phyloP scores from a whole-genome alignment of 2,329 filamentous ascomycete species.

The Aulographum hederae region DNA sequence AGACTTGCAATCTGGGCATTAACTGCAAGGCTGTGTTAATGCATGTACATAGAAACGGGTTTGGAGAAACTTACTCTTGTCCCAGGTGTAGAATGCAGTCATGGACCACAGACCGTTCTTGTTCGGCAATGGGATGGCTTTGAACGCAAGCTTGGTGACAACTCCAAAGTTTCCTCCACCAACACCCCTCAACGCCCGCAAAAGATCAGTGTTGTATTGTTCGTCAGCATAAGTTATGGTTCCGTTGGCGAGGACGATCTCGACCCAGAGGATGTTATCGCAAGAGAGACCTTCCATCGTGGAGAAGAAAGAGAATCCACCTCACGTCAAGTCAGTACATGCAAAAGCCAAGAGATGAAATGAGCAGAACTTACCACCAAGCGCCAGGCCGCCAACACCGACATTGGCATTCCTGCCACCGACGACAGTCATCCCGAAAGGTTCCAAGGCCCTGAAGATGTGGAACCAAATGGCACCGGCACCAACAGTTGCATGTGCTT shows the following conservation, averaged over 20 bases:
- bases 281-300: conserved; percentile 26
- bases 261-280: conserved; percentile 27
- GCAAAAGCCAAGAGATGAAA: neutral
- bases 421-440: conserved; percentile 10
- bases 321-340: neutral
- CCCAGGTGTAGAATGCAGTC: neutral
- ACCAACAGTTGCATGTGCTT: conserved; percentile 11
- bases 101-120: neutral
- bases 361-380: conserved; percentile 12
- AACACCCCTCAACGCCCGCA: conserved; percentile 22
- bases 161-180: conserved; percentile 24
- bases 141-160: conserved; percentile 18
- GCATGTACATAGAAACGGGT: neutral
- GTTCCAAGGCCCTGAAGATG: conserved; percentile 12
- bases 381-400: conserved; percentile 15
- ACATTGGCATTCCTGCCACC: conserved; percentile 14
- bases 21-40: too few species aligned
- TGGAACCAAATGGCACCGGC: conserved; percentile 15
- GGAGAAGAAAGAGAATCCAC: neutral
- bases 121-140: neutral
- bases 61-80: neutral
- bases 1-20: too few species aligned
- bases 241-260: conserved; percentile 29
- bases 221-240: conserved; percentile 23
- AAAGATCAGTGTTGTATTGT: conserved; percentile 21